Conservation (phyloP, 306 rosid species). For the Dryas octopetala region DNA sequence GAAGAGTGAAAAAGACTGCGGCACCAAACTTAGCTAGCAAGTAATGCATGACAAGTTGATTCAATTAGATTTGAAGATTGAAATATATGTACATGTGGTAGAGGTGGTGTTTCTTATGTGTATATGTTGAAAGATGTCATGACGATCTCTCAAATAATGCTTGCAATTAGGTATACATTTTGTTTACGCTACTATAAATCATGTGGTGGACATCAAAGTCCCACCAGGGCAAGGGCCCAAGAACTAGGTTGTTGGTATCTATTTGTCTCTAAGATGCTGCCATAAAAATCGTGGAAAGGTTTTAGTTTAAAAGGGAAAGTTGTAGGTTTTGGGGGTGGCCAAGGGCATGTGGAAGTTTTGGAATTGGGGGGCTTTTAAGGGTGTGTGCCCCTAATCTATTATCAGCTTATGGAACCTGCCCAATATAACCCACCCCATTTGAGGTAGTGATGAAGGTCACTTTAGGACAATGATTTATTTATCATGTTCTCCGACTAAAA, state of each 20-base stretch:
- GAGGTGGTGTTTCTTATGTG: too few species aligned
- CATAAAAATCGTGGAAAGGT: constrained; percentile 20
- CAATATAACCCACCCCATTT: constrained; percentile 22
- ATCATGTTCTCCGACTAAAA: constrained; percentile 48
- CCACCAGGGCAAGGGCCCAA: constrained; percentile 22
- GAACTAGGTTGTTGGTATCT: constrained; percentile 31
- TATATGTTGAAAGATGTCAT: too few species aligned
- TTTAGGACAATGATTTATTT: constrained; percentile 38
- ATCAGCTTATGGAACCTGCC: not conserved
- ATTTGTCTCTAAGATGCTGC: constrained; percentile 29
- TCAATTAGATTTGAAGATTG: too few species aligned
- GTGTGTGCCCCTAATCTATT: constrained; percentile 15
- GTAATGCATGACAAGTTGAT: too few species aligned
- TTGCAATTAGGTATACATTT: constrained; percentile 10
- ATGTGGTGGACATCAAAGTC: constrained; percentile 10
- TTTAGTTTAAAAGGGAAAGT: not conserved
- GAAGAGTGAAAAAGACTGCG: too few species aligned
- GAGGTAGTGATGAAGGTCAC: constrained; percentile 25
- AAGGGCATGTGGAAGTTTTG: constrained; percentile 31
- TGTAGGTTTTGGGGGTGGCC: constrained; percentile 18
- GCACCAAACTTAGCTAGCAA: too few species aligned
- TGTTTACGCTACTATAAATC: constrained; percentile 12
- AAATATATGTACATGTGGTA: too few species aligned
- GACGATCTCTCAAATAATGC: not conserved
- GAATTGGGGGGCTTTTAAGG: constrained; percentile 1